phyloP scores from a whole-genome alignment of 371 early-diverging fungal genomes.

The Batkoa obscura region DNA sequence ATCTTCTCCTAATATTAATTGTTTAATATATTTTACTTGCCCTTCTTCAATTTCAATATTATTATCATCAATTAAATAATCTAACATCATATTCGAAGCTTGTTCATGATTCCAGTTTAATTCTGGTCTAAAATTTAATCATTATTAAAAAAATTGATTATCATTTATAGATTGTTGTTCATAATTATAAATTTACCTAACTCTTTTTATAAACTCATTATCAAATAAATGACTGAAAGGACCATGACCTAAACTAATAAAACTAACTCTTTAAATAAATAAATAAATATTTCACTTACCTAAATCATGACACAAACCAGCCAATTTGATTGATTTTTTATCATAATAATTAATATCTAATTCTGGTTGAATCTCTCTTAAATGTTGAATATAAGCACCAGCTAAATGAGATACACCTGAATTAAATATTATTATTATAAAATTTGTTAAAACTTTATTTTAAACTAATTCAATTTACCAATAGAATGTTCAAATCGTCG shows the following conservation, averaged over 20 bases:
- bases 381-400: slow-evolving; percentile 40
- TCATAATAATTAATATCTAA: slow-evolving; percentile 59
- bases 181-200: slow-evolving; percentile 13
- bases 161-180: not conserved
- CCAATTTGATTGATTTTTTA: slow-evolving; percentile 65
- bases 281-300: slow-evolving; percentile 21
- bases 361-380: slow-evolving; percentile 57
- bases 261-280: not conserved
- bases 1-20: slow-evolving; percentile 59
- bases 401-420: slow-evolving; percentile 69
- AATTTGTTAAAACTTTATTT: not conserved
- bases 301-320: slow-evolving; percentile 88
- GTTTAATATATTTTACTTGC: slow-evolving; percentile 61
- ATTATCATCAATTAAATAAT: slow-evolving; percentile 67
- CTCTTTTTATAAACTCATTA: slow-evolving; percentile 52
- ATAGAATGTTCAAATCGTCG: slow-evolving; percentile 78
- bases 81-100: slow-evolving; percentile 75
- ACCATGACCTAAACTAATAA: slow-evolving; percentile 44
- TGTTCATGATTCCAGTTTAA: slow-evolving; percentile 74
- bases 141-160: not conserved
- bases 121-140: slow-evolving; percentile 22
- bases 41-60: slow-evolving; percentile 41
- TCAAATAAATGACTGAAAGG: slow-evolving; percentile 93
- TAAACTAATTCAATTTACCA: slow-evolving; percentile 26
- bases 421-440: not conserved